Conservation (phyloP, 1,284 basidiomycete species). For the Puccinia polysora region DNA sequence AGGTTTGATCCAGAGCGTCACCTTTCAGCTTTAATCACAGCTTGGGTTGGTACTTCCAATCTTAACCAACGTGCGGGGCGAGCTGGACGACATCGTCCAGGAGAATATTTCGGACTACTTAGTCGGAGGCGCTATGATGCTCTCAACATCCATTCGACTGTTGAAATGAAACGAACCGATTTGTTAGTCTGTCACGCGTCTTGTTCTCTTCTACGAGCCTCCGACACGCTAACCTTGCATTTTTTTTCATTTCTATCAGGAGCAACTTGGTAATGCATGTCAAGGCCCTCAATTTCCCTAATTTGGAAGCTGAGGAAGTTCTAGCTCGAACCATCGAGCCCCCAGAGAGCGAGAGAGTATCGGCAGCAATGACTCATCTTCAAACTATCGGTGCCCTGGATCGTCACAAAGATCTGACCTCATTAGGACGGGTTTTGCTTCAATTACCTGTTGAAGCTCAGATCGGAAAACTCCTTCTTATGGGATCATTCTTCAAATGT, state of each 20-base stretch:
- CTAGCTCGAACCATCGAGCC: constrained; percentile 82
- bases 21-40: constrained; percentile 77
- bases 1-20: constrained; percentile 86
- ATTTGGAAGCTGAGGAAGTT: constrained; percentile 80
- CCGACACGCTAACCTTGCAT: not conserved
- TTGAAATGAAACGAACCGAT: constrained; percentile 80
- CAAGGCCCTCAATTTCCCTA: constrained; percentile 89
- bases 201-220: not conserved
- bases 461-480: constrained; percentile 82
- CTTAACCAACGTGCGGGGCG: constrained; percentile 88
- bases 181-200: constrained; percentile 39
- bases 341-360: constrained; percentile 71
- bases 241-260: constrained; percentile 61
- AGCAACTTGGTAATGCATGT: constrained; percentile 93
- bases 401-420: constrained; percentile 69
- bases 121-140: constrained; percentile 63
- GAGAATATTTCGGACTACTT: constrained; percentile 85
- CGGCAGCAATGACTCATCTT: constrained; percentile 73
- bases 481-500: constrained; percentile 89
- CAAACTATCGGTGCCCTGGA: constrained; percentile 86
- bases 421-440: constrained; percentile 79
- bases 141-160: constrained; percentile 76
- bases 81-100: constrained; percentile 83
- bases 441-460: constrained; percentile 85
- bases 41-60: constrained; percentile 90